phyloP scores from a whole-genome alignment of 1,284 basidiomycete species.

The Malassezia cuniculi region DNA sequence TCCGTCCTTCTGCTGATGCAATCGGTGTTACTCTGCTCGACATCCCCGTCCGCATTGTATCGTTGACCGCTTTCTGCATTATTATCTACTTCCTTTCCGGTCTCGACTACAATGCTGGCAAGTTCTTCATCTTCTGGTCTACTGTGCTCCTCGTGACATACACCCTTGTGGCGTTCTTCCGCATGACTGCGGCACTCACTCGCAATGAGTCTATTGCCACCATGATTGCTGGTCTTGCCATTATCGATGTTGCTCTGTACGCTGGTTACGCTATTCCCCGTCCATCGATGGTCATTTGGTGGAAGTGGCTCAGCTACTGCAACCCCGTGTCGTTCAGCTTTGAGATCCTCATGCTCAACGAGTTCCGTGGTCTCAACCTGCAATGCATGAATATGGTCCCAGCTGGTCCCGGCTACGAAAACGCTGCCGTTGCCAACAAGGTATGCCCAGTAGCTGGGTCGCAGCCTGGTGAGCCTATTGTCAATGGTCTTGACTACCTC shows the following conservation, averaged over 20 bases:
- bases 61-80: slow-evolving; percentile 18
- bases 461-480: slow-evolving; percentile 15
- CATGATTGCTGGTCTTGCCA: slow-evolving; percentile 19
- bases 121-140: slow-evolving; percentile 24
- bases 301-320: slow-evolving; percentile 27
- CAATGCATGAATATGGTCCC: slow-evolving; percentile 21
- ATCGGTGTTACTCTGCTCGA: slow-evolving; percentile 25
- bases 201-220: slow-evolving; percentile 18
- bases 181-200: slow-evolving; percentile 16
- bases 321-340: slow-evolving; percentile 26
- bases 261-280: slow-evolving; percentile 31
- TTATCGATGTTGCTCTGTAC: slow-evolving; percentile 23
- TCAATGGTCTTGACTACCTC: slow-evolving; percentile 19
- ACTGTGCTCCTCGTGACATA: slow-evolving; percentile 14
- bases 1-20: slow-evolving; percentile 19
- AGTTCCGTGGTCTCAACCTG: slow-evolving; percentile 23
- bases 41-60: slow-evolving; percentile 20
- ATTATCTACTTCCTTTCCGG: slow-evolving; percentile 28
- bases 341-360: slow-evolving; percentile 26
- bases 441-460: slow-evolving; percentile 21
- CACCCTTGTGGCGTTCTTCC: slow-evolving; percentile 29
- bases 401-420: slow-evolving; percentile 12
- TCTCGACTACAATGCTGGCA: slow-evolving; percentile 13
- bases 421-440: slow-evolving; percentile 17
- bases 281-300: slow-evolving; percentile 25